Evolutionary conservation across 257 asterid genomes (phyloP), one percentile per base, ranked within the genome.

Genomic region (Linaria vulgaris): DNA sequence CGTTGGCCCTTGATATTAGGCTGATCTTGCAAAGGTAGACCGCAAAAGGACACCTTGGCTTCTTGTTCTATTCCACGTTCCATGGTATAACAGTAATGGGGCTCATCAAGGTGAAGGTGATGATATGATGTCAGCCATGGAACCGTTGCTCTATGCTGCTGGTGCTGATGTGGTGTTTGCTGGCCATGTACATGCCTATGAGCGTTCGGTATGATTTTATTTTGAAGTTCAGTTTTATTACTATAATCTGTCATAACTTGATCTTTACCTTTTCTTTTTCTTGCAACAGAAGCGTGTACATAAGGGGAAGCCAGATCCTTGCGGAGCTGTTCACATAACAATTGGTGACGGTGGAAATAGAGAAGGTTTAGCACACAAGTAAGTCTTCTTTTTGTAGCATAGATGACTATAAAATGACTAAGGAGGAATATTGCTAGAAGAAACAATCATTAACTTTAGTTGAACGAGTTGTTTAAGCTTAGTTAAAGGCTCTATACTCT

Each of bases 171-270:
- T 87, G 34, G 83, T 79, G 49, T 71, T 92, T 30, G 73, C 95
- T 17, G 96, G 99, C 62, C 99, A 92, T 55, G 99, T 92, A 48
- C 97, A 92, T 81, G 99, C 99, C 69, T 92, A 92, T 45, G 97
- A 92, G 38, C 97, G 99, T 72, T 59, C 94, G 75, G 99, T 92
- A 85, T 52, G 77, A 56, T 52, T 50, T 14, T 41, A 61, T 53
- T 37, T 2, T 63, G 39, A 39, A 14, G 19, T 57, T 47, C 47
- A 52, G 37, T 43, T 63, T 17, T 0, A 39, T 52, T 19, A 12
- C 12, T 16, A 27, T 61, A 25, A 63, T 56, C 44, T 44, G 56
- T 16, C 58, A 21, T 56, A 15, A 46, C 54, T 46, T 52, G 52
- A 63, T 20, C 41, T 53, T 34, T 57, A 60, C 37, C 10, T 59